These are phyloP conservation scores for Coniosporium uncinatum DNA, from an alignment of 2,329 filamentous ascomycete genomes.

Conservation along the genomic window DNA sequence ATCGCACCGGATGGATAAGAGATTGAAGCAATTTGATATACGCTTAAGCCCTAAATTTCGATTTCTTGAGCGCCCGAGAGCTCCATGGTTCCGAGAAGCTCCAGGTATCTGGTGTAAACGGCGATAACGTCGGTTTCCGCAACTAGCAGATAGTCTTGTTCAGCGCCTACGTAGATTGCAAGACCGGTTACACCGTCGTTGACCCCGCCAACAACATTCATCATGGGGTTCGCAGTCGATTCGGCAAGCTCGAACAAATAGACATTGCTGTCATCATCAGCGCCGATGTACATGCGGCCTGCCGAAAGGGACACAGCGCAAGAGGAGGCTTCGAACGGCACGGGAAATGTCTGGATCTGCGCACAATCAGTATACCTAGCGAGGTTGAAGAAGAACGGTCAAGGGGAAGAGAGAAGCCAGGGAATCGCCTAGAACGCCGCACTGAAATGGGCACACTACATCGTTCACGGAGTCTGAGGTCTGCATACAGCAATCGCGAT, in stretches of 20 bases:
- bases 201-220: neutral
- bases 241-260: neutral
- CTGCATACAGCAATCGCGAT: no score
- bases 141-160: neutral
- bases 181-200: neutral
- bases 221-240: neutral
- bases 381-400: no score
- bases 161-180: neutral
- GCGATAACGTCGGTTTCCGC: neutral
- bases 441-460: no score
- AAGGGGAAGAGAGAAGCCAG: no score
- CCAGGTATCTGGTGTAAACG: neutral
- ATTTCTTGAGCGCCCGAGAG: neutral
- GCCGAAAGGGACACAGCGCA: neutral
- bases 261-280: neutral
- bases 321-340: neutral
- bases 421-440: no score
- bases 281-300: neutral
- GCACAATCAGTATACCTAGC: no score
- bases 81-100: neutral
- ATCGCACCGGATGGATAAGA: no score
- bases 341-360: neutral
- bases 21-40: neutral
- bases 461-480: no score
- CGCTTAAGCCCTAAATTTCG: neutral